phyloP scores from a whole-genome alignment of 2,329 filamentous ascomycete species.

The Fusarium metavorans region DNA sequence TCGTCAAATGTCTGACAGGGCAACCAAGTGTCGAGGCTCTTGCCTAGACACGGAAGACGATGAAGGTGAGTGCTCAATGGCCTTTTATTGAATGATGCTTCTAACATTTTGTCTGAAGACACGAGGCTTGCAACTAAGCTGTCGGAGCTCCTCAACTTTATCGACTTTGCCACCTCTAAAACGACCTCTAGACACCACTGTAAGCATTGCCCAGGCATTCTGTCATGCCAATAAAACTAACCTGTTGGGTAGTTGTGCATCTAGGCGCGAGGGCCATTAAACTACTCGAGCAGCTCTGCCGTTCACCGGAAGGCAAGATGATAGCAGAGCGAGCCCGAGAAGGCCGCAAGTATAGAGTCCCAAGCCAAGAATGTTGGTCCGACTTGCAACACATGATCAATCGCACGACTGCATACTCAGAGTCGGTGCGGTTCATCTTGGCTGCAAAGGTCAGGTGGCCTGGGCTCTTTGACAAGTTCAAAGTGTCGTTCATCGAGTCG shows the following conservation, averaged over 20 bases:
- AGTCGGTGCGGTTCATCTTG: slow-evolving; percentile 28
- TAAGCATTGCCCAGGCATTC: background rate
- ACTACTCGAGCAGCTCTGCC: slow-evolving; percentile 1
- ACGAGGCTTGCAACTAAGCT: background rate
- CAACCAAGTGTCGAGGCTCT: background rate
- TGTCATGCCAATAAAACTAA: background rate
- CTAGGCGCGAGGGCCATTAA: background rate
- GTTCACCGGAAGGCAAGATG: background rate
- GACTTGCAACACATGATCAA: slow-evolving; percentile 38
- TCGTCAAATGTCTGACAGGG: background rate
- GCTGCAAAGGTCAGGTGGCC: slow-evolving; percentile 40
- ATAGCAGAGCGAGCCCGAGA: slow-evolving; percentile 10
- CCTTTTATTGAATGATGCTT: background rate
- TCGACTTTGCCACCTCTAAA: background rate
- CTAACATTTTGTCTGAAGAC: background rate
- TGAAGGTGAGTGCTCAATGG: background rate
- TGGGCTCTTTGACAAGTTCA: slow-evolving; percentile 43
- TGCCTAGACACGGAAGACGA: background rate
- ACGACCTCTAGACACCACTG: background rate
- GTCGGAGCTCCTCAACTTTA: background rate
- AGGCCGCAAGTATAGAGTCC: slow-evolving; percentile 7
- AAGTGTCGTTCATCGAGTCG: slow-evolving; percentile 41
- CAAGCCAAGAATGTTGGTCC: slow-evolving; percentile 32
- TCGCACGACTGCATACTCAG: slow-evolving; percentile 32
- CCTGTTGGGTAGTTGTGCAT: background rate